These are phyloP conservation scores for Gynandropsis gynandra DNA, from an alignment of 345 rosid genomes.

Conservation along the genomic window DNA sequence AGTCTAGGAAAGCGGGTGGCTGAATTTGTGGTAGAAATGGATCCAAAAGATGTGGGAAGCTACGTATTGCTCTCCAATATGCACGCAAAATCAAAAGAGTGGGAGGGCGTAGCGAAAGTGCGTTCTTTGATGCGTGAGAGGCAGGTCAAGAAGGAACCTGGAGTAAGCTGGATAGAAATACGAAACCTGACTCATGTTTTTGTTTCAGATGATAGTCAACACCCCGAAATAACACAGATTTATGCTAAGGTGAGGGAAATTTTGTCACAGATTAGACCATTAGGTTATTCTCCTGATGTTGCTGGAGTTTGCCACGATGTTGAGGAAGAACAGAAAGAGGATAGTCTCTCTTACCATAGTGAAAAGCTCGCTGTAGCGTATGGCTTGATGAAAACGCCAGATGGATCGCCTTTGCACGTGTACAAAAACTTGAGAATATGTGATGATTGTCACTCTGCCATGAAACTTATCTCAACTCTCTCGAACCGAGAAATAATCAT, in stretches of 20 bases:
- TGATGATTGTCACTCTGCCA: constrained; percentile 83
- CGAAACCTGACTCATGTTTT: constrained; percentile 49
- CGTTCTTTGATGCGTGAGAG: constrained; percentile 56
- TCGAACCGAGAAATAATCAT: constrained; percentile 51
- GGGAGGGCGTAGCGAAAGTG: constrained; percentile 63
- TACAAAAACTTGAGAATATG: constrained; percentile 74
- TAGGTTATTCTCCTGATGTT: constrained; percentile 66
- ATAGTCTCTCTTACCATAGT: constrained; percentile 61
- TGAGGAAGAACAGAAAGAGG: constrained; percentile 81
- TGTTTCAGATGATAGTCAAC: constrained; percentile 52
- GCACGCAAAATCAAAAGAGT: constrained; percentile 57
- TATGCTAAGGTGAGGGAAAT: constrained; percentile 52
- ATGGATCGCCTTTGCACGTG: constrained; percentile 49
- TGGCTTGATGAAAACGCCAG: constrained; percentile 59
- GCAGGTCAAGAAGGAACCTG: constrained; percentile 75
- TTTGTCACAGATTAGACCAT: constrained; percentile 47
- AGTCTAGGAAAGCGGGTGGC: constrained; percentile 54
- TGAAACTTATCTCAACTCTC: constrained; percentile 56
- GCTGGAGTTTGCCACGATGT: constrained; percentile 57
- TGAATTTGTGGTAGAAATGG: constrained; percentile 27
- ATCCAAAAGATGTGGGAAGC: constrained; percentile 62
- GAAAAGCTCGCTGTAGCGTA: constrained; percentile 84
- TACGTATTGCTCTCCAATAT: constrained; percentile 33
- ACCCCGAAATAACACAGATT: constrained; percentile 53
- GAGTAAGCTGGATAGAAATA: constrained; percentile 78